Evolutionary conservation across 2,329 filamentous ascomycete species (phyloP), one percentile per base, ranked within the genome.

Genomic region (Calcarisporium arbuscula): DNA sequence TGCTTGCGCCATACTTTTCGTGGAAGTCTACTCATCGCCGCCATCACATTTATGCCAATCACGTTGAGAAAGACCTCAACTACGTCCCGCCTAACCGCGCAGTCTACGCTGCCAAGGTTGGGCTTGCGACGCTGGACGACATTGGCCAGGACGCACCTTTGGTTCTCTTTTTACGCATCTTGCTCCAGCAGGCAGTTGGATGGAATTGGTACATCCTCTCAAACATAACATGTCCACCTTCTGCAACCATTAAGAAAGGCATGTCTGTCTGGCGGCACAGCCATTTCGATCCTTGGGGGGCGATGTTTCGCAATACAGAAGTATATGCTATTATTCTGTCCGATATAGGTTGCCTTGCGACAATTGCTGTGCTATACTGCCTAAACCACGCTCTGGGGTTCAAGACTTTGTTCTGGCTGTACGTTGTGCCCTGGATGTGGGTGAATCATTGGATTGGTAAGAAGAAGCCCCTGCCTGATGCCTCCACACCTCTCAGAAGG

Each of bases 381-480:
- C 55, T 65, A 19, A 61, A 80, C n/a, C 77, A 75, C 23, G 64
- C 60, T 43, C 68, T 67, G 48, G 36, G 32, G 21, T 32, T 19
- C 8, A 18, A 31, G 31, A 80, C 70, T 28, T 66, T 79, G 12
- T 59, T 72, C 35, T 60, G 78, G 29, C 60, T 81, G 12, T 84
- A 82, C 54, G 62, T 67, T 19, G 64, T 80, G 22, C 80, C 81
- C 12, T 85, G 81, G 56, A 52, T 82, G 40, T 83, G 79, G 79
- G 70, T 81, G 21, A 77, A 84, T 62, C 74, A 82, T 65, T 84
- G 78, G 78, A 67, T 84, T 35, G 69, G 72, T 77, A 60, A 48
- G 68, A 32, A 16, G 22, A 25, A 25, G 10, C 22, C 10, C 22
- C 22, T 15, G 7, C 9, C 17, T 14, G n/a, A 11, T 22, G 12